Evolutionary conservation across 2,329 filamentous ascomycete genomes (phyloP).

Genomic region (Myotisia sp.): DNA sequence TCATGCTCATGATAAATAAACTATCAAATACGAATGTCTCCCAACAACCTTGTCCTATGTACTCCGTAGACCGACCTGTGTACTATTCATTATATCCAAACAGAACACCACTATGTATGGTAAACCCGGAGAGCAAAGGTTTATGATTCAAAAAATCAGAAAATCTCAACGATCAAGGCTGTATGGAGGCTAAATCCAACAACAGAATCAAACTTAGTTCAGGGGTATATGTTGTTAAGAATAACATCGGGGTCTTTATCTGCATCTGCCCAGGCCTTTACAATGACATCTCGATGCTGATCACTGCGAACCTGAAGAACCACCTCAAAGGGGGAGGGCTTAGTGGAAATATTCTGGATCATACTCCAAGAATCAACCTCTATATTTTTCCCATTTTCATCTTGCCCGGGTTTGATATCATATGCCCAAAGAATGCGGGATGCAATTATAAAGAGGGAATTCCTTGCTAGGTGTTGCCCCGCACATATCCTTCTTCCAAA

Average conservation of each 20-base stretch:
- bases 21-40: no score
- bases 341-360: background rate
- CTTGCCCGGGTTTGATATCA: background rate
- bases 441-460: slow-evolving; percentile 9
- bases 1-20: no score
- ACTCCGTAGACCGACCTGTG: no score
- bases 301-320: background rate
- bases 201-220: no score
- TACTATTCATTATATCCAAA: no score
- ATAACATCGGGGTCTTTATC: background rate
- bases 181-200: no score
- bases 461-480: slow-evolving; percentile 9
- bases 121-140: no score
- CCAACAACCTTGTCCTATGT: no score
- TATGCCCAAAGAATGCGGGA: slow-evolving; percentile 11
- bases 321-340: background rate
- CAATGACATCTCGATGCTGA: background rate
- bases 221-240: no score
- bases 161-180: no score
- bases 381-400: background rate
- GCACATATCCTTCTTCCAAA: slow-evolving; percentile 9
- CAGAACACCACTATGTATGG: no score
- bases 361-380: slow-evolving; percentile 1
- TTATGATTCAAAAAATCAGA: no score
- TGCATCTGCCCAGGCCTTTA: background rate